These are phyloP conservation scores for Raphanus raphanistrum DNA, from an alignment of 345 rosid species.

Conservation along the genomic window DNA sequence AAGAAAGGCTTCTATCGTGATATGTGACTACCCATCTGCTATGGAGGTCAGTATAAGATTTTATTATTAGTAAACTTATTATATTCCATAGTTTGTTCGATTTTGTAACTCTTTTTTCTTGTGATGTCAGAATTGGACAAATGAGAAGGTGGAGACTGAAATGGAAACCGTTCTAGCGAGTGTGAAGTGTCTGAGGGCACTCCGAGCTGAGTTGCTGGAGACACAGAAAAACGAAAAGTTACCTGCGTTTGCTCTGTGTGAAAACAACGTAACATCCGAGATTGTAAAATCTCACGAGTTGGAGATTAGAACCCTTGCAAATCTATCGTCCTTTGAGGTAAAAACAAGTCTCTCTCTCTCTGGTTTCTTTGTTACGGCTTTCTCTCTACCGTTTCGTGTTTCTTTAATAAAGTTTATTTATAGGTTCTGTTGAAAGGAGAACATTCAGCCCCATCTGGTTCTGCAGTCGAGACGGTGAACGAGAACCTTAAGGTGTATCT, in stretches of 20 bases:
- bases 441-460: constrained; percentile 69
- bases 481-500: constrained; percentile 84
- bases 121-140: constrained; percentile 58
- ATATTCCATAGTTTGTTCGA: background rate
- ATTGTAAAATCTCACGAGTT: constrained; percentile 57
- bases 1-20: constrained; percentile 75
- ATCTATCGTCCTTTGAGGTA: constrained; percentile 73
- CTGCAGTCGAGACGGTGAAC: constrained; percentile 77
- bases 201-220: constrained; percentile 70
- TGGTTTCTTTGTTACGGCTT: background rate
- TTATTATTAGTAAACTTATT: background rate
- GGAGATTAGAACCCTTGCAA: constrained; percentile 84
- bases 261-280: constrained; percentile 53
- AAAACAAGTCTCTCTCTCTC: background rate
- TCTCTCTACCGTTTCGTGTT: background rate
- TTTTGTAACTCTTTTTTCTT: constrained; percentile 8
- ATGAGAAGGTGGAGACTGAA: constrained; percentile 66
- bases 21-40: constrained; percentile 71
- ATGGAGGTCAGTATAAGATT: constrained; percentile 50
- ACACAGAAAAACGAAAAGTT: constrained; percentile 73
- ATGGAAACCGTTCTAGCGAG: constrained; percentile 75
- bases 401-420: background rate
- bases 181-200: constrained; percentile 70
- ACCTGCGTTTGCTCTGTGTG: constrained; percentile 65
- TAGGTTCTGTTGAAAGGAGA: constrained; percentile 67